Conservation (phyloP, 2,329 filamentous ascomycete genomes). For the Tricladium varicosporioides region DNA sequence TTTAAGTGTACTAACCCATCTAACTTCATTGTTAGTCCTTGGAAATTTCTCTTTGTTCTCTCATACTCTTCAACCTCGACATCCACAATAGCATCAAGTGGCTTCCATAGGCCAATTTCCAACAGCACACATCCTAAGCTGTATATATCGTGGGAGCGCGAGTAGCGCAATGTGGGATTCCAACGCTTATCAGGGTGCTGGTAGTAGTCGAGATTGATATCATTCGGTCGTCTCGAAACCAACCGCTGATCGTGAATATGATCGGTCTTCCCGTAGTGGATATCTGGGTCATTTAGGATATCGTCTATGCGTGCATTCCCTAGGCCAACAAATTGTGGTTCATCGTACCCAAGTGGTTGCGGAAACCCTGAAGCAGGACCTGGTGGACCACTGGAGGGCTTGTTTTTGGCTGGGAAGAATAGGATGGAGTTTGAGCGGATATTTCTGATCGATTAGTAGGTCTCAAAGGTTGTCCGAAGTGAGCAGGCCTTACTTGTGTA, state of each 20-base stretch:
- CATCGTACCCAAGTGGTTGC: constrained; percentile 24
- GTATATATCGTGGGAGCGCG: constrained; percentile 42
- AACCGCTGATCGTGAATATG: constrained; percentile 39
- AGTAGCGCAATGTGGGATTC: constrained; percentile 31
- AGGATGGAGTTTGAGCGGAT: constrained; percentile 39
- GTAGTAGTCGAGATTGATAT: constrained; percentile 28
- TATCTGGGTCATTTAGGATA: constrained; percentile 31
- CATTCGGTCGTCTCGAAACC: constrained; percentile 36
- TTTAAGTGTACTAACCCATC: constrained; percentile 21
- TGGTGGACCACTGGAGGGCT: constrained; percentile 30
- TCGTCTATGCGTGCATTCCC: constrained; percentile 38
- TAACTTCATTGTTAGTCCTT: constrained; percentile 22
- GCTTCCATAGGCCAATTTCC: constrained; percentile 50
- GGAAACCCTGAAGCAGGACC: constrained; percentile 35
- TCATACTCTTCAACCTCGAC: constrained; percentile 25
- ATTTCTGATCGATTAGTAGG: constrained; percentile 16
- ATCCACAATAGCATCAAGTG: constrained; percentile 33
- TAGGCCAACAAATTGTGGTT: constrained; percentile 40
- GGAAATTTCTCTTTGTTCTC: constrained; percentile 23
- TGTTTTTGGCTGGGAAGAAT: constrained; percentile 43
- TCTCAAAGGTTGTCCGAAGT: not conserved
- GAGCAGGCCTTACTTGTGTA: constrained; percentile 41
- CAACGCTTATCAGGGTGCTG: constrained; percentile 28
- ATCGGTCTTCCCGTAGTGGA: not conserved
- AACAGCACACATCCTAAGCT: constrained; percentile 49